phyloP scores from a whole-genome alignment of 108 stramenopile species.

The Skeletonema marinoi region DNA sequence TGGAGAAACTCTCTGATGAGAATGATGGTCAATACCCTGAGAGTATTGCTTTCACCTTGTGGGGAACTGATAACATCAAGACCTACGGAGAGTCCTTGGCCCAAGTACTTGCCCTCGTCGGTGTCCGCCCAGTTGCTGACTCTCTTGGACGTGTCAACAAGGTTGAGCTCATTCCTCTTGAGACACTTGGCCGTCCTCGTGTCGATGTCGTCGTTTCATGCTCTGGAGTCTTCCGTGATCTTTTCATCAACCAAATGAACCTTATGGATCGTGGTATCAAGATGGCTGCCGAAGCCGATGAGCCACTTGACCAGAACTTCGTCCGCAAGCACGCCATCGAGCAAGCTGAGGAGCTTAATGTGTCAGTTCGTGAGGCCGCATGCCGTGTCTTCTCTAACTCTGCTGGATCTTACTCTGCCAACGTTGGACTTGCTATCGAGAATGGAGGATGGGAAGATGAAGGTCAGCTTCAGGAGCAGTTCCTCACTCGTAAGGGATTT shows the following conservation, averaged over 20 bases:
- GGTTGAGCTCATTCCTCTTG: slow-evolving; percentile 96
- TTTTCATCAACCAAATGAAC: slow-evolving; percentile 99
- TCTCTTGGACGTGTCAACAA: slow-evolving; percentile 97
- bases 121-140: slow-evolving; percentile 93
- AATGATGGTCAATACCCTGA: slow-evolving; percentile 90
- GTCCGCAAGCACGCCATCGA: slow-evolving; percentile 94
- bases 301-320: slow-evolving; percentile 90
- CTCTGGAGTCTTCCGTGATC: slow-evolving; percentile 97
- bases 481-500: slow-evolving; percentile 94
- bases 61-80: slow-evolving; percentile 99
- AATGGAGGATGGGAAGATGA: slow-evolving; percentile 98
- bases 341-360: slow-evolving; percentile 89
- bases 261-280: slow-evolving; percentile 97
- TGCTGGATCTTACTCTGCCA: slow-evolving; percentile 96
- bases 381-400: slow-evolving; percentile 97
- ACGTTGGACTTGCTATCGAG: slow-evolving; percentile 97
- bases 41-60: slow-evolving; percentile 94
- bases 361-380: slow-evolving; percentile 91
- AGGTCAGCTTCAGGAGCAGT: slow-evolving; percentile 93
- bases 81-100: slow-evolving; percentile 96
- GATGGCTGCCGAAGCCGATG: slow-evolving; percentile 97
- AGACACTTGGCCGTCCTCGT: slow-evolving; percentile 94
- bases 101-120: slow-evolving; percentile 93
- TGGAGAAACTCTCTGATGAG: slow-evolving; percentile 90
- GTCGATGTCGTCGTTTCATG: slow-evolving; percentile 97